Conservation (phyloP, 352 stramenopile genomes). For the Globisporangium rhizosaccharum region DNA sequence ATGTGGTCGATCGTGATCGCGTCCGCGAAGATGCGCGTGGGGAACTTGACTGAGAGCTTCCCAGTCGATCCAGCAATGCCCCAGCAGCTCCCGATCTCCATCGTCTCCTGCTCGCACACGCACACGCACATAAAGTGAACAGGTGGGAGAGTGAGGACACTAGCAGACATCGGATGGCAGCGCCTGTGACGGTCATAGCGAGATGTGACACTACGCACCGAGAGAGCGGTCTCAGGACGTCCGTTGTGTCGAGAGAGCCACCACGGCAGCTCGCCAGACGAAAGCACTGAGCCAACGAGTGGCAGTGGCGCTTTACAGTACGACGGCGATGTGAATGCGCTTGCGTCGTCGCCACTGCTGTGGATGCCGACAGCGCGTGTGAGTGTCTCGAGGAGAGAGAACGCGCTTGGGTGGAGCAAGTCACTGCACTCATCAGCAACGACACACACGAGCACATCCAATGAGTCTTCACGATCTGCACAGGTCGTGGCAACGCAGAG, state of each 20-base stretch:
- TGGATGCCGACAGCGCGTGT: constrained; percentile 25
- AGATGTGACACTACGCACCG: constrained; percentile 26
- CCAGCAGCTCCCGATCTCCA: constrained; percentile 85
- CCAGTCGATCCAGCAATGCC: constrained; percentile 46
- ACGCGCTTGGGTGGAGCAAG: constrained; percentile 32
- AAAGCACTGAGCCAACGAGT: constrained; percentile 32
- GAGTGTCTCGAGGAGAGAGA: constrained; percentile 28
- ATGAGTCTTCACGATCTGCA: not conserved
- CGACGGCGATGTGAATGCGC: constrained; percentile 54
- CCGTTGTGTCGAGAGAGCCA: constrained; percentile 76
- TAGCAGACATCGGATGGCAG: not conserved
- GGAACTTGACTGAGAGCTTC: constrained; percentile 72
- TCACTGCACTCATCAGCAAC: constrained; percentile 29
- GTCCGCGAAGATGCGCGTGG: constrained; percentile 53
- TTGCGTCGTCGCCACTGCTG: constrained; percentile 8
- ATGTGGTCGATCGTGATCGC: constrained; percentile 82
- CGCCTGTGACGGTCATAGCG: not conserved
- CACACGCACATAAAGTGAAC: not conserved
- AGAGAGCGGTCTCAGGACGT: constrained; percentile 70
- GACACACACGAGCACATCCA: constrained; percentile 3
- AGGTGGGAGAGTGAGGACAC: not conserved
- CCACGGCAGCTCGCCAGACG: constrained; percentile 51
- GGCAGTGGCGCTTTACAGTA: constrained; percentile 34
- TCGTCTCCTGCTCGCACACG: constrained; percentile 48
- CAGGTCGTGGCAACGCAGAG: not conserved